Conservation (phyloP, 352 stramenopile genomes). For the Globisporangium camurandrum region DNA sequence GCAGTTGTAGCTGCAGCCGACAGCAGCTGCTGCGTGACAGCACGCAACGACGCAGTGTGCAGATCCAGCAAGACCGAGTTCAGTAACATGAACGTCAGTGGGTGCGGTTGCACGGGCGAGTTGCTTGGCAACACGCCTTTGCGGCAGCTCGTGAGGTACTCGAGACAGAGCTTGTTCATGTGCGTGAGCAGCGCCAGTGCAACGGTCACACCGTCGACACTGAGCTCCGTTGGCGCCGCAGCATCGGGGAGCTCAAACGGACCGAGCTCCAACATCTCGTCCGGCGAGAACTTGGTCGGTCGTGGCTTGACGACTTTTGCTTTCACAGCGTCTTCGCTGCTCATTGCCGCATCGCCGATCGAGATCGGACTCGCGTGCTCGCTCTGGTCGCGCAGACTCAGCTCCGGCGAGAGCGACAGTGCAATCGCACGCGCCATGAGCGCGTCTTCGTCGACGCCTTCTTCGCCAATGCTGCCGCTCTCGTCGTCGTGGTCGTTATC, state of each 20-base stretch:
- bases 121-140: constrained; percentile 56
- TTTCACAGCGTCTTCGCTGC: constrained; percentile 6
- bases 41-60: constrained; percentile 10
- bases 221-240: no score
- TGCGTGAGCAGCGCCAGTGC: constrained; percentile 49
- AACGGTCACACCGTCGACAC: constrained; percentile 45
- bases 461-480: constrained; percentile 35
- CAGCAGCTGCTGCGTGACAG: background rate
- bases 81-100: constrained; percentile 83
- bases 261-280: constrained; percentile 59
- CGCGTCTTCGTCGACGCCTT: constrained; percentile 82
- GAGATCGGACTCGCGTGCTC: constrained; percentile 18
- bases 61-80: constrained; percentile 74
- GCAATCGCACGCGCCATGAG: constrained; percentile 86
- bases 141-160: constrained; percentile 67
- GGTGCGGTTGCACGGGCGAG: constrained; percentile 67
- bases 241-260: constrained; percentile 55
- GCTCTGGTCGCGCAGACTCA: constrained; percentile 59
- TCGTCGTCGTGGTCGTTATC: constrained; percentile 43
- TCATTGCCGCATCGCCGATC: constrained; percentile 14
- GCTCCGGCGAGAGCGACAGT: constrained; percentile 78
- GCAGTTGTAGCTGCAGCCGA: constrained; percentile 14
- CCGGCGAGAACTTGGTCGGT: constrained; percentile 49
- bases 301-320: constrained; percentile 25
- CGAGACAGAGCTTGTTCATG: constrained; percentile 59